phyloP scores from a whole-genome alignment of 1,284 basidiomycete genomes.

The Mycosarcoma mackinlayi region DNA sequence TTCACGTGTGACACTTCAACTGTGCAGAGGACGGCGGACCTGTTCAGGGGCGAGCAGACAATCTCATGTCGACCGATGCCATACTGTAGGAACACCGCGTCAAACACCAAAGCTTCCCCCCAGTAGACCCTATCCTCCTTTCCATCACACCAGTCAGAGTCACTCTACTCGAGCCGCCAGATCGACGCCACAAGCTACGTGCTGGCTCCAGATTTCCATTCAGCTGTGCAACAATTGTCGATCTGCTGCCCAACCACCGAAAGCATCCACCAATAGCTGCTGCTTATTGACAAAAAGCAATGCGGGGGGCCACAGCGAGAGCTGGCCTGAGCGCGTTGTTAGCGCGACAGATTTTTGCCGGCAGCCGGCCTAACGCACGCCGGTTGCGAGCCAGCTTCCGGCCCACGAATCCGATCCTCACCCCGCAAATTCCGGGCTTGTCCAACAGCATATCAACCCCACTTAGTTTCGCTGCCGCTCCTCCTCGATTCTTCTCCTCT shows the following conservation, averaged over 20 bases:
- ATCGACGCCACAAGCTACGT: neutral
- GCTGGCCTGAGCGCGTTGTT: conserved; percentile 24
- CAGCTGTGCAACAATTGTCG: too few species aligned
- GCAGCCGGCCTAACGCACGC: conserved; percentile 10
- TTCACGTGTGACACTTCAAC: too few species aligned
- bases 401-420: neutral
- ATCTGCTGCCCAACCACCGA: too few species aligned
- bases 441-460: neutral
- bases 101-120: neutral
- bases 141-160: conserved; percentile 11
- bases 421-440: conserved; percentile 23
- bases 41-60: too few species aligned
- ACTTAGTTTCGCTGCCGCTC: neutral
- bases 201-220: too few species aligned
- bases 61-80: too few species aligned
- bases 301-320: neutral
- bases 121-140: neutral
- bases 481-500: conserved; percentile 5
- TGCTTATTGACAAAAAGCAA: neutral
- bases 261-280: neutral
- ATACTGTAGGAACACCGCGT: too few species aligned
- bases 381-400: conserved; percentile 10
- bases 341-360: conserved; percentile 17
- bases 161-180: neutral
- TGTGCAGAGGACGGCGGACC: too few species aligned